phyloP scores from a whole-genome alignment of 2,329 filamentous ascomycete genomes.

The Calonectria hawksworthii region DNA sequence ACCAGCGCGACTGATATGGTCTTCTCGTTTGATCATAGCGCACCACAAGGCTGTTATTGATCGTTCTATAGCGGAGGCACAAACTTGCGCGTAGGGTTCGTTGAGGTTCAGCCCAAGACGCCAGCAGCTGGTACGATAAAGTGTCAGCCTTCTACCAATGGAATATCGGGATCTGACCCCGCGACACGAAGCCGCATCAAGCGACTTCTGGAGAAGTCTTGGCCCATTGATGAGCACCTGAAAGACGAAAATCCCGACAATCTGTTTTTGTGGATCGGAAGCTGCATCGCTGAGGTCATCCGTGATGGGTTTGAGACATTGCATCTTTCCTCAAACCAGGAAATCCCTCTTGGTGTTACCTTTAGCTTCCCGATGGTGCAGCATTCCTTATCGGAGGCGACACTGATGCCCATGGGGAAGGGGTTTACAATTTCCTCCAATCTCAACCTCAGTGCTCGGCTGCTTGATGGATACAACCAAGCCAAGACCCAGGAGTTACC shows the following conservation, averaged over 20 bases:
- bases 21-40: not conserved
- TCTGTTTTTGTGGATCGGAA: constrained; percentile 85
- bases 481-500: constrained; percentile 67
- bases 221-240: constrained; percentile 80
- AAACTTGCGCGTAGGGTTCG: constrained; percentile 77
- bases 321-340: constrained; percentile 56
- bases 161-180: constrained; percentile 31
- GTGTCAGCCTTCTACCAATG: constrained; percentile 23
- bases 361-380: constrained; percentile 81
- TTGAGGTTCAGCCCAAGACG: constrained; percentile 67
- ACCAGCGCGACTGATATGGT: not conserved
- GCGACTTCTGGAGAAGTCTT: constrained; percentile 76
- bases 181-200: constrained; percentile 58
- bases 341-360: constrained; percentile 76
- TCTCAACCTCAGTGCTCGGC: constrained; percentile 71
- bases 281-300: constrained; percentile 82
- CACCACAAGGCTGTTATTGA: not conserved
- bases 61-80: constrained; percentile 70
- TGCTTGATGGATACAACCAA: constrained; percentile 71
- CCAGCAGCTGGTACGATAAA: constrained; percentile 17
- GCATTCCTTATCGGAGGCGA: constrained; percentile 72
- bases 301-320: constrained; percentile 65
- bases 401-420: constrained; percentile 78
- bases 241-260: constrained; percentile 82
- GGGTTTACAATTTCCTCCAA: constrained; percentile 75